Evolutionary conservation across 1,139 yeast species (phyloP), one percentile per base, ranked within the genome.

Genomic region (Yamadazyma triangularis): DNA sequence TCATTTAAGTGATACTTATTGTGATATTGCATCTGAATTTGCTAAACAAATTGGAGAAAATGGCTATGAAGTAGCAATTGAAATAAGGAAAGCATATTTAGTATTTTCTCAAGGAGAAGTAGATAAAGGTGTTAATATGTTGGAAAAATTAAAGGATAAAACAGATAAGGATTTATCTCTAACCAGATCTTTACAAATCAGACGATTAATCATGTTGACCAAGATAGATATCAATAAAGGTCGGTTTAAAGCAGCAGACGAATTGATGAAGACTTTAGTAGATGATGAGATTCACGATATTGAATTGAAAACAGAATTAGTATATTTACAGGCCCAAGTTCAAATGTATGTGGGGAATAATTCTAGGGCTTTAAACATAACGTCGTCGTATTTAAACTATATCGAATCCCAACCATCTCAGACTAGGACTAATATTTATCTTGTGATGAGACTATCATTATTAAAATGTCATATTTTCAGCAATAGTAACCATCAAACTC

Each of bases 1-100:
- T 2, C 51, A 58, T 5, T 48, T 78, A 24, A 60, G 77, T 20
- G 63, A 64, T 9, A 50, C 68, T 1, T 77, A 76, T 45, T 53
- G 60, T 13, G 68, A 65, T 2, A 52, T 75, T 13, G 73, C 79
- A 0, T 30, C 62, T 13, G 63, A 51, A 2, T 50, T 58, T 16
- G 52, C 66, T 6, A 38, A 40, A 25, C 35, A 42, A 6, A 40
- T 49, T 24, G 69, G 59, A 7, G 63, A 57, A 36, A 47, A 51
- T 34, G 49, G 53, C n/a, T 75, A 70, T 27, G 51, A 51, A 26
- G 50, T 67, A 2, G 52, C 67, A 2, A 53, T 72, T 5, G 46
- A 52, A 31, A 56, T 70, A 14, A 56, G 78, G 30, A 51, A 50
- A 28, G 60, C 72, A 2, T 53, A 56, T 33, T 41, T 64, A 4